Evolutionary conservation across 257 asterid species (phyloP).

Genomic region (Paulownia fortunei): DNA sequence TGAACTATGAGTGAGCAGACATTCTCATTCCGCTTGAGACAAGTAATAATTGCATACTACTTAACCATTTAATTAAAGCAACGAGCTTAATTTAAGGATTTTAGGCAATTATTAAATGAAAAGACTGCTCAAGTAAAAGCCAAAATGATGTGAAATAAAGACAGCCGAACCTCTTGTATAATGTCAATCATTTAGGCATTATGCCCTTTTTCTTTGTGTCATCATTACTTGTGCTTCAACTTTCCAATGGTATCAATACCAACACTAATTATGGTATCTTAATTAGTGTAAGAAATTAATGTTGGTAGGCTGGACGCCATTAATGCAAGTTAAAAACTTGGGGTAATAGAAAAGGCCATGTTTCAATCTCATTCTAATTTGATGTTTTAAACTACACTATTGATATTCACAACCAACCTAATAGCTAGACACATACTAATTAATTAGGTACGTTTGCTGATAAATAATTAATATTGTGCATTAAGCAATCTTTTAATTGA

Average conservation of each 20-base stretch:
- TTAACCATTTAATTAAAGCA: conserved; percentile 16
- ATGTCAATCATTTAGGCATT: conserved; percentile 44
- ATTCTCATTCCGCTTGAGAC: conserved; percentile 3
- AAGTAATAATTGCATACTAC: no score
- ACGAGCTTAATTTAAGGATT: not conserved
- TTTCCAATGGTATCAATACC: conserved; percentile 20
- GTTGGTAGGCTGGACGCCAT: conserved; percentile 17
- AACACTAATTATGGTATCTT: conserved; percentile 17
- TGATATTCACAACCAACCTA: no score
- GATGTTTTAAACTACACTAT: not conserved
- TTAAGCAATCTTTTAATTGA: no score
- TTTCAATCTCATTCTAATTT: not conserved
- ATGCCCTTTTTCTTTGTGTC: conserved; percentile 30
- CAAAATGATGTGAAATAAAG: conserved; percentile 30
- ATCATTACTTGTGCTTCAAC: conserved; percentile 31
- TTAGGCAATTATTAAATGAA: conserved; percentile 26
- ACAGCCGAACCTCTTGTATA: not conserved
- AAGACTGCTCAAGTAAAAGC: conserved; percentile 31
- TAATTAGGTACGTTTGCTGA: not conserved
- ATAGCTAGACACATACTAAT: no score
- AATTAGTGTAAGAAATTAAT: not conserved
- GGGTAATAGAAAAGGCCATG: no score
- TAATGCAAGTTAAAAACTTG: no score
- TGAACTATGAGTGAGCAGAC: conserved; percentile 13
- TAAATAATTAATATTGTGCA: no score